Evolutionary conservation across 345 rosid genomes (phyloP).

Genomic region (Rhodomyrtus tomentosa): DNA sequence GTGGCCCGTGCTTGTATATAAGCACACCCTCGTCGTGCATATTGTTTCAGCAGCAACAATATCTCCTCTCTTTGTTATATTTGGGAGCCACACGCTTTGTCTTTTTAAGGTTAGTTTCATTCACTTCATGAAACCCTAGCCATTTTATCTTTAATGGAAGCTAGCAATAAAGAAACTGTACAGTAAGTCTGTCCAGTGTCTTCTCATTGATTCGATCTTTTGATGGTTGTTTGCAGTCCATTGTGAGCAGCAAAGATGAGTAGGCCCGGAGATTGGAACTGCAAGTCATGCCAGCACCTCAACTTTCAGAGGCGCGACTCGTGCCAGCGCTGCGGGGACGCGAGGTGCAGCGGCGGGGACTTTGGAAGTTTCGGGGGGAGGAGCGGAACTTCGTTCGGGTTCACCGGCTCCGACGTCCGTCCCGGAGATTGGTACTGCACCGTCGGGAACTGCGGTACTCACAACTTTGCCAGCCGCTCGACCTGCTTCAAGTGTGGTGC

Average conservation of each 20-base stretch:
- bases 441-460: constrained; percentile 70
- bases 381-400: constrained; percentile 50
- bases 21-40: background rate
- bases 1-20: background rate
- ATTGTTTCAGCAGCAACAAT: background rate
- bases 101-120: background rate
- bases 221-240: background rate
- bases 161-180: background rate
- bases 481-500: constrained; percentile 86
- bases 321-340: constrained; percentile 55
- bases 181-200: background rate
- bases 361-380: constrained; percentile 29
- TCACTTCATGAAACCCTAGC: background rate
- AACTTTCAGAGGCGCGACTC: constrained; percentile 78
- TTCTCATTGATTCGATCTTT: background rate
- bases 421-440: constrained; percentile 96
- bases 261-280: constrained; percentile 93
- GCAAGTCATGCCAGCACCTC: constrained; percentile 64
- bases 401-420: constrained; percentile 85
- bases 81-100: background rate
- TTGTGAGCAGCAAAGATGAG: constrained; percentile 11
- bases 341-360: constrained; percentile 15
- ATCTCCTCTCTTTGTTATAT: background rate
- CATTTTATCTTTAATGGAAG: background rate
- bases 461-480: constrained; percentile 87